Conservation (phyloP, 352 stramenopile genomes). For the Pythium utonaiense region DNA sequence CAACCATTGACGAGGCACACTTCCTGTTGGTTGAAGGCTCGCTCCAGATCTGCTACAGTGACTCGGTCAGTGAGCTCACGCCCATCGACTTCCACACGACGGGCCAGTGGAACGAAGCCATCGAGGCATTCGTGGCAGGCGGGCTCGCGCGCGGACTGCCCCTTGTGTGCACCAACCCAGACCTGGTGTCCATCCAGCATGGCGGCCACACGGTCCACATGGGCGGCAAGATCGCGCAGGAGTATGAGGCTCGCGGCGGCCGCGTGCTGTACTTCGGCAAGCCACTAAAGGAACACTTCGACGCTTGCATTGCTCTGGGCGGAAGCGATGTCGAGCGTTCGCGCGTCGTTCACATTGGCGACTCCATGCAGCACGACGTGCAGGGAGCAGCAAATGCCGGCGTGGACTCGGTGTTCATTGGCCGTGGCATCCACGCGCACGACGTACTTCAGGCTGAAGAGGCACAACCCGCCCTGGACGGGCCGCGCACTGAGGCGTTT, state of each 20-base stretch:
- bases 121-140: constrained; percentile 43
- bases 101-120: constrained; percentile 33
- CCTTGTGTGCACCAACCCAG: constrained; percentile 86
- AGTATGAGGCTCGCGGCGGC: constrained; percentile 77
- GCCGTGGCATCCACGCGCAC: constrained; percentile 48
- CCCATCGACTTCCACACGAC: constrained; percentile 44
- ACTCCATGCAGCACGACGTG: constrained; percentile 69
- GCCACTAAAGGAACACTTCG: constrained; percentile 72
- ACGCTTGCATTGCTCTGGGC: constrained; percentile 45
- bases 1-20: constrained; percentile 35
- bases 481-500: constrained; percentile 2
- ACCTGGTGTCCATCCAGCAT: constrained; percentile 70
- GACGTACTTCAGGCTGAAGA: constrained; percentile 23
- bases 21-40: constrained; percentile 60
- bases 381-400: constrained; percentile 45
- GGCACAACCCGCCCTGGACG: neutral
- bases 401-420: constrained; percentile 59
- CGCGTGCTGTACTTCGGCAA: constrained; percentile 83
- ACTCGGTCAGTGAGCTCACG: constrained; percentile 26
- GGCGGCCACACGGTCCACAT: constrained; percentile 62
- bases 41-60: constrained; percentile 48
- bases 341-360: constrained; percentile 50
- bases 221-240: constrained; percentile 75
- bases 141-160: constrained; percentile 54
- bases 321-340: too few species aligned